Conservation (phyloP, 306 rosid genomes). For the Cicer yamashitae region DNA sequence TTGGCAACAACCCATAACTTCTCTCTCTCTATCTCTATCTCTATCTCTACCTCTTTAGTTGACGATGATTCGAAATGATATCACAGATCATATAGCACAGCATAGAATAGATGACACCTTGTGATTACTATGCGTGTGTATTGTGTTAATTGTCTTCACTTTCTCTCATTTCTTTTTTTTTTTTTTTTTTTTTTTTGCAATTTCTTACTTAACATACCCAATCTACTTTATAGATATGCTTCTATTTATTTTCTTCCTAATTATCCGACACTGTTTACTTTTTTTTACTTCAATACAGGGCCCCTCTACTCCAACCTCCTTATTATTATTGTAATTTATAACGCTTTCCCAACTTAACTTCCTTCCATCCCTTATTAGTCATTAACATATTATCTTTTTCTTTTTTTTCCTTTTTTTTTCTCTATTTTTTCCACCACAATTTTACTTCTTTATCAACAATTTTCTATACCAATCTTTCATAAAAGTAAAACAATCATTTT, state of each 20-base stretch:
- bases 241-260: too few species aligned
- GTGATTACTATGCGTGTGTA: too few species aligned
- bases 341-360: background rate
- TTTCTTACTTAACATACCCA: background rate
- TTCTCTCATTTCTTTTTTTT: background rate
- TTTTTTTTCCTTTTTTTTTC: background rate
- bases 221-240: background rate
- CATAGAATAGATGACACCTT: background rate
- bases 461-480: background rate
- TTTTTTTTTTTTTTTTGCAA: background rate
- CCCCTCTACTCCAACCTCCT: background rate
- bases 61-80: background rate
- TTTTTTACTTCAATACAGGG: background rate
- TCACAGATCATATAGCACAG: slow-evolving; percentile 1
- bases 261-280: background rate
- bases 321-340: background rate
- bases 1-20: slow-evolving; percentile 18
- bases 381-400: background rate
- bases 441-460: background rate
- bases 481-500: background rate
- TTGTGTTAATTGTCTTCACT: background rate
- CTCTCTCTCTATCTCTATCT: background rate
- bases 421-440: background rate
- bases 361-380: background rate
- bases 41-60: background rate